Evolutionary conservation across 2,329 filamentous ascomycete genomes (phyloP).

Genomic region (Neofusicoccum umdonicola): DNA sequence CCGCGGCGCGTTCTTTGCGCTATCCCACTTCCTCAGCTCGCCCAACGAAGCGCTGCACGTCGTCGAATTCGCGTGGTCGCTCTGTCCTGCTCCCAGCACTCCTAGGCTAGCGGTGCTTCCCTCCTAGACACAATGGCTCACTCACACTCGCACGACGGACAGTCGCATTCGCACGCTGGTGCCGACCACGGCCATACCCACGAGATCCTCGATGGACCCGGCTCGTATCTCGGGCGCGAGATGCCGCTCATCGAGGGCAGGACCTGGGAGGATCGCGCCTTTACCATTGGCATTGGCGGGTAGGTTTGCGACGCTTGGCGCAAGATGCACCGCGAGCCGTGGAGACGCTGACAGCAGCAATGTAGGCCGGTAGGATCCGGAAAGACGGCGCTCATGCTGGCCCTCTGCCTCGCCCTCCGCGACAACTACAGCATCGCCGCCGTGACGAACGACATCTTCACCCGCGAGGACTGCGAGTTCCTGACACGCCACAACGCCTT

Average conservation of each 20-base stretch:
- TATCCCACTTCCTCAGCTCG: neutral
- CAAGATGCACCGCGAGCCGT: too few relatives aligned
- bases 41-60: neutral
- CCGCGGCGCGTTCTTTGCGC: neutral
- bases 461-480: conserved; percentile 95
- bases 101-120: neutral
- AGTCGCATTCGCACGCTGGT: conserved; percentile 42
- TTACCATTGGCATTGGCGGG: conserved; percentile 98
- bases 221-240: conserved; percentile 84
- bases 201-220: conserved; percentile 91
- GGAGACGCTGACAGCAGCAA: conserved; percentile 66
- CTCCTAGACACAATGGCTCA: conserved; percentile 26
- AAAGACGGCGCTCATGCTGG: conserved; percentile 95
- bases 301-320: conserved; percentile 44
- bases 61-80: neutral
- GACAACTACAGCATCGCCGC: conserved; percentile 82
- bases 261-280: conserved; percentile 83
- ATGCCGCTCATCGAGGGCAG: conserved; percentile 90
- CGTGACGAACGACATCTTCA: conserved; percentile 99
- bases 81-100: neutral
- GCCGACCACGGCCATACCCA: conserved; percentile 90
- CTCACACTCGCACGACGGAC: conserved; percentile 52
- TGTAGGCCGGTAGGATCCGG: conserved; percentile 87
- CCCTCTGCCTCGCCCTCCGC: conserved; percentile 81
- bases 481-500: conserved; percentile 83